A percentile compares a stretch with the other conserved stretches of the same genome.
phyloP scores from a whole-genome alignment of 305 asterid species.

The Plantago lanceolata region DNA sequence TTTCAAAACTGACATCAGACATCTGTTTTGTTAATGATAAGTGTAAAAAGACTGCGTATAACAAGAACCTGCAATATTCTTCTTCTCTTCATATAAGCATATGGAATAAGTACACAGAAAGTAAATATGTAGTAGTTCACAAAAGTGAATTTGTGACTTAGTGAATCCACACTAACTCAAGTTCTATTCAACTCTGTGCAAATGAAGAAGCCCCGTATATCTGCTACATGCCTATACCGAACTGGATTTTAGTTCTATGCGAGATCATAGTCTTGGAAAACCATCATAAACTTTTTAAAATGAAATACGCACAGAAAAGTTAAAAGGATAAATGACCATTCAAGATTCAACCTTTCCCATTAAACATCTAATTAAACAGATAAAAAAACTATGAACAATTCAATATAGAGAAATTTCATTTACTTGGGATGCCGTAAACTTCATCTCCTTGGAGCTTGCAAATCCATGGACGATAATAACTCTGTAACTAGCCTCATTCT shows the following conservation, averaged over 20 bases:
- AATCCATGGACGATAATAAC: constrained; percentile 82
- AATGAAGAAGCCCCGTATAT: not conserved
- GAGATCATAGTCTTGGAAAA: not conserved
- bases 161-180: not conserved
- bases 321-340: not conserved
- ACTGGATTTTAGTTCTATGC: not conserved
- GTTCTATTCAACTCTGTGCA: not conserved
- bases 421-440: constrained; percentile 73
- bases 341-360: not conserved
- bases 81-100: too few relatives aligned
- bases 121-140: too few relatives aligned
- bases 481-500: constrained; percentile 48
- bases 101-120: too few relatives aligned
- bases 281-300: not conserved
- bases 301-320: not conserved
- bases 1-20: constrained; percentile 32
- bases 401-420: constrained; percentile 2
- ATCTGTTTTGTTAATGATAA: not conserved
- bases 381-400: not conserved
- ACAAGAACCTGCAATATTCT: too few relatives aligned
- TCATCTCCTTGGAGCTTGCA: constrained; percentile 87
- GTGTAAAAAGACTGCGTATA: too few relatives aligned
- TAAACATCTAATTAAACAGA: not conserved
- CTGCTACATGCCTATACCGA: not conserved
- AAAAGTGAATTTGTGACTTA: too few relatives aligned